phyloP scores from a whole-genome alignment of 139 green algal species.

The Monoraphidium neglectum region DNA sequence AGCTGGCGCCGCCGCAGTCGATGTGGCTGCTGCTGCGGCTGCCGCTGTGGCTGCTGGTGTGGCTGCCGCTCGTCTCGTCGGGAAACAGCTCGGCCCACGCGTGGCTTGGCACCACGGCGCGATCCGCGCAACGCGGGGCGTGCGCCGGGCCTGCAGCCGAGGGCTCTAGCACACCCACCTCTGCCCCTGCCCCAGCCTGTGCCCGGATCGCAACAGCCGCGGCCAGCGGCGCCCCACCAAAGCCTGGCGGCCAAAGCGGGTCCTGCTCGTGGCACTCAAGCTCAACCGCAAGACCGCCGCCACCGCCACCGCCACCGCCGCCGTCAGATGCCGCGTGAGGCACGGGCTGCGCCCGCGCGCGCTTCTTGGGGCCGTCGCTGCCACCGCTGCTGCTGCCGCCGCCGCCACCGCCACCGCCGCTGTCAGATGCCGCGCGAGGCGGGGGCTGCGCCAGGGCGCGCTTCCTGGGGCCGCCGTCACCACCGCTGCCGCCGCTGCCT shows the following conservation, averaged over 20 bases:
- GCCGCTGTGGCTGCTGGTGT: too few relatives aligned
- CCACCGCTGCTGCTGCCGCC: too few relatives aligned
- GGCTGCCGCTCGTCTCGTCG: too few relatives aligned
- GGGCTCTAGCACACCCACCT: not conserved
- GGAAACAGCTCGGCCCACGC: too few relatives aligned
- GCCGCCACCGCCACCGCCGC: conserved; percentile 2
- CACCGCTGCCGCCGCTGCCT: not conserved
- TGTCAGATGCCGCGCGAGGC: not conserved
- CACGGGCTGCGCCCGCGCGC: not conserved
- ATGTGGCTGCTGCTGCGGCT: too few relatives aligned
- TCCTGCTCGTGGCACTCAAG: not conserved
- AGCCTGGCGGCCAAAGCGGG: not conserved
- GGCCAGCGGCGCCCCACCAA: not conserved
- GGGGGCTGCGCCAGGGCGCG: not conserved
- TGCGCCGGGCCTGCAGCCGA: not conserved
- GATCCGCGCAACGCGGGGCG: too few relatives aligned
- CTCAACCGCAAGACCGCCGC: too few relatives aligned
- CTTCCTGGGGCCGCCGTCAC: not conserved
- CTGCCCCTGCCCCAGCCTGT: not conserved
- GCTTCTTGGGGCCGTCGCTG: not conserved
- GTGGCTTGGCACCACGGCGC: too few relatives aligned
- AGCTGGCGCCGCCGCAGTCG: too few relatives aligned
- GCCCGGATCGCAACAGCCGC: not conserved
- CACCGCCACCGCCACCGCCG: conserved; percentile 1
- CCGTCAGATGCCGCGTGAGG: not conserved